Conservation (phyloP, 1,284 basidiomycete genomes). For the Mixia osmundae region DNA sequence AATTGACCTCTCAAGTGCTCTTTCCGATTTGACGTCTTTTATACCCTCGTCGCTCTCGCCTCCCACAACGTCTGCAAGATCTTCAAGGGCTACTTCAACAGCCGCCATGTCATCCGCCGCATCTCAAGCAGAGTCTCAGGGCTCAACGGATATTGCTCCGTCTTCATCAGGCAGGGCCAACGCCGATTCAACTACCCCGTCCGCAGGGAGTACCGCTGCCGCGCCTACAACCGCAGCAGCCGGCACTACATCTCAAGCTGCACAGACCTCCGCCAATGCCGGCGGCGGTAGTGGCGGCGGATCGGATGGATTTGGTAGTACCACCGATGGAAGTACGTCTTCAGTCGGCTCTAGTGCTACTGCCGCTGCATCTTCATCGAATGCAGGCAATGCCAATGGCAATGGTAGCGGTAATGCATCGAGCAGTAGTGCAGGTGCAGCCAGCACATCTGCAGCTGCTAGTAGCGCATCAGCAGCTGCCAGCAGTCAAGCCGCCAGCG, state of each 20-base stretch:
- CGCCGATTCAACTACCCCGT: too few species aligned
- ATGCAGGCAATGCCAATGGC: neutral
- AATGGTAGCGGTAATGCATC: neutral
- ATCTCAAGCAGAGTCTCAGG: neutral
- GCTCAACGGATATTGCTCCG: too few species aligned
- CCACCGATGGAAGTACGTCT: too few species aligned
- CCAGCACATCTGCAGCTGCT: neutral
- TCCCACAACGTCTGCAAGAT: conserved; percentile 1
- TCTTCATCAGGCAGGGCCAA: too few species aligned
- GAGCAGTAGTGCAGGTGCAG: neutral
- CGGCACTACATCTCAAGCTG: neutral
- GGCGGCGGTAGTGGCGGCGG: too few species aligned
- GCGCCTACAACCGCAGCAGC: neutral
- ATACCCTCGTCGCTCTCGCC: too few species aligned
- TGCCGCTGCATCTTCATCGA: too few species aligned
- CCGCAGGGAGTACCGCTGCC: neutral
- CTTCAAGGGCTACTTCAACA: neutral
- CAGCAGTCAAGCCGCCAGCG: neutral
- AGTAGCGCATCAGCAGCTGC: neutral
- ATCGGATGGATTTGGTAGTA: too few species aligned
- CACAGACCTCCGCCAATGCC: too few species aligned
- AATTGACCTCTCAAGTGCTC: too few species aligned
- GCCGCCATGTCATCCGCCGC: neutral
- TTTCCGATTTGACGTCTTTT: too few species aligned
- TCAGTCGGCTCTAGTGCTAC: too few species aligned